A percentile compares a stretch with the other conserved stretches of the same genome.
These are phyloP conservation scores for Neofusicoccum parvum DNA, from an alignment of 2,329 filamentous ascomycete species.

Conservation along the genomic window DNA sequence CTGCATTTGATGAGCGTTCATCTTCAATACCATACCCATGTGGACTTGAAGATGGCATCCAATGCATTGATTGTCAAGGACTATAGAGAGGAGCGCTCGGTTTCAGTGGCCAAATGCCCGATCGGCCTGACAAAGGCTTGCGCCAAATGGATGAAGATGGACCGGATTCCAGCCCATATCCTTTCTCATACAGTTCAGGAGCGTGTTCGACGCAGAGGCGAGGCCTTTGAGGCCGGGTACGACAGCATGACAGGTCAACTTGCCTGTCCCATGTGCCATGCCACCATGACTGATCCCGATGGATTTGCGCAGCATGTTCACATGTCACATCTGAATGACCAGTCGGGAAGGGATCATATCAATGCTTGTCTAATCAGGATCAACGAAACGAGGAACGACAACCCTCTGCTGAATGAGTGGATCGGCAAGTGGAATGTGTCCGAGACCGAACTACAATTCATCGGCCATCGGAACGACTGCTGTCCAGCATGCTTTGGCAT, in stretches of 20 bases:
- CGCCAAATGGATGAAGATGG: background rate
- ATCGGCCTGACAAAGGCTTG: background rate
- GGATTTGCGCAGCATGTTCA: background rate
- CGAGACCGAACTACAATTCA: background rate
- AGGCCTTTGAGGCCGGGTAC: background rate
- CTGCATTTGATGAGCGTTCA: background rate
- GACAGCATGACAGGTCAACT: background rate
- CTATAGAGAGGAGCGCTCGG: background rate
- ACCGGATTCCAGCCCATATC: background rate
- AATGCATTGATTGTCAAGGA: background rate
- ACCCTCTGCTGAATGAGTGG: background rate
- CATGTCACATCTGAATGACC: background rate
- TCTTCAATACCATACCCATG: background rate
- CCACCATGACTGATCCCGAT: background rate
- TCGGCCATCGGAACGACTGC: background rate
- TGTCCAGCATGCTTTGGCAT: background rate
- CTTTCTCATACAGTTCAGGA: background rate
- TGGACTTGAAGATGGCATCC: background rate
- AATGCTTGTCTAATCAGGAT: background rate
- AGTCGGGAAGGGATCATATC: background rate
- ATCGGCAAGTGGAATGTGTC: background rate
- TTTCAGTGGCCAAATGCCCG: background rate
- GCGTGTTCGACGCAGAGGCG: background rate
- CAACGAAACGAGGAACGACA: background rate
- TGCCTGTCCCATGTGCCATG: background rate